Base-by-base conservation (phyloP, 345 rosid genomes). In the Melaleuca alternifolia region DNA sequence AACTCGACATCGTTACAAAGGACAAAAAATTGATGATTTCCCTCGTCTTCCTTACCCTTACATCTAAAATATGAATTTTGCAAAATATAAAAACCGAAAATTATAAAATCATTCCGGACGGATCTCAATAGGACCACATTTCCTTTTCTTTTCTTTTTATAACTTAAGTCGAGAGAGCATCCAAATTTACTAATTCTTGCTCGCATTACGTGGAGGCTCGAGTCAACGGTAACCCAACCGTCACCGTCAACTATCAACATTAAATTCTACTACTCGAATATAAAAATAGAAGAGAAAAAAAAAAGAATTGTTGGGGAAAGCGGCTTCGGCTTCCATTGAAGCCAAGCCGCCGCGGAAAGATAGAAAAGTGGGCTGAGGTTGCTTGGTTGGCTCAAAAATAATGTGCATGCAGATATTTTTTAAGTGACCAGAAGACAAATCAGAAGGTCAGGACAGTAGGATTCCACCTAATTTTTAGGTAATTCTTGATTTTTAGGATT, bases 391-490 rank as follows among this genome's bases (percentile, higher is more conserved):
- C 37, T 50, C 54, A 11, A 82, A 82, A 82, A 16, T 18, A 71
- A 71, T 37, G 24, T 33, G 46, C 23, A 33, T 33, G 46, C 12
- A 18, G 23, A 65, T 33, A 65, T 65, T 65, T 62, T 41, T 65
- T 65, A 65, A 65, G n/a, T 62, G 41, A 65, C 37, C 77, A 30
- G 30, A 65, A 65, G 77, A 65, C 77, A 65, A 50, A 41, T 24
- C 5, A 50, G 30, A n/a, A 46, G 84, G 53, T 13, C 51, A 50
- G 24, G 84, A 82, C 84, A 82, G 41, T 50, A 51, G 54, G 84
- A 51, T n/a, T 7, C 23, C 84, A 83, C 84, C 84, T 83, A 83
- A 83, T 51, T 28, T 50, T 83, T 28, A 33, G 53, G 53, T 51
- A 11, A 51, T 82, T 24, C 30, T 2, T 10, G 10, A 71, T 18